Evolutionary conservation across 495 filamentous ascomycete genomes (phyloP).

Genomic region (Bathelium albidoporum): DNA sequence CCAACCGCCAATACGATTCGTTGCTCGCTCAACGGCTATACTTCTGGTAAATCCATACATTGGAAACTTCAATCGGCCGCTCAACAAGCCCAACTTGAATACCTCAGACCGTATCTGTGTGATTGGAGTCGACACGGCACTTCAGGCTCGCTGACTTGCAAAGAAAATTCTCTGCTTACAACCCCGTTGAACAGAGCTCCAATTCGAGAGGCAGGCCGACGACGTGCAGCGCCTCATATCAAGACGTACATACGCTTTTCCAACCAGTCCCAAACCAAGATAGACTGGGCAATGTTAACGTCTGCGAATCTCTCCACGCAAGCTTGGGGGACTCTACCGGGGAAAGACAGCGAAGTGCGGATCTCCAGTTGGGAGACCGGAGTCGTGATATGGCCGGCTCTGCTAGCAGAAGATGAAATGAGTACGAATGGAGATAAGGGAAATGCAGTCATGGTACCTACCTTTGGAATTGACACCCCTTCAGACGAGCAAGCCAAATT

Average conservation of each 20-base stretch:
- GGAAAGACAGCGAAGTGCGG: slow-evolving; percentile 46
- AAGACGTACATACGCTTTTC: slow-evolving; percentile 79
- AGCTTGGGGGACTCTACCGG: slow-evolving; percentile 64
- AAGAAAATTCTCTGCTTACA: not conserved
- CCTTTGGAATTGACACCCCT: slow-evolving; percentile 53
- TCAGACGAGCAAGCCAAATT: not conserved
- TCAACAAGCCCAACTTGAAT: slow-evolving; percentile 66
- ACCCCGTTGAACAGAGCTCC: not conserved
- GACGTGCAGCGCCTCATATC: slow-evolving; percentile 81
- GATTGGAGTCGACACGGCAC: slow-evolving; percentile 53
- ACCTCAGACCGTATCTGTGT: slow-evolving; percentile 57
- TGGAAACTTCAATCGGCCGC: slow-evolving; percentile 57
- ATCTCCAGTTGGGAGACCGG: slow-evolving; percentile 81
- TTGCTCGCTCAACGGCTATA: slow-evolving; percentile 20
- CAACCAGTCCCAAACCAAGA: slow-evolving; percentile 36
- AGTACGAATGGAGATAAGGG: not conserved
- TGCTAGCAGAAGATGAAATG: slow-evolving; percentile 33
- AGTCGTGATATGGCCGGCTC: slow-evolving; percentile 70
- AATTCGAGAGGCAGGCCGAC: slow-evolving; percentile 44
- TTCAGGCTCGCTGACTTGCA: not conserved
- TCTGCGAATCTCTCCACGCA: slow-evolving; percentile 83
- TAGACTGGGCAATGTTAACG: slow-evolving; percentile 81
- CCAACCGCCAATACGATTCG: slow-evolving; percentile 13
- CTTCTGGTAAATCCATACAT: slow-evolving; percentile 67
- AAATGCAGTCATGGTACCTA: slow-evolving; percentile 52